phyloP scores from a whole-genome alignment of 148 eudicot genomes.

The Hydrangea macrophylla region DNA sequence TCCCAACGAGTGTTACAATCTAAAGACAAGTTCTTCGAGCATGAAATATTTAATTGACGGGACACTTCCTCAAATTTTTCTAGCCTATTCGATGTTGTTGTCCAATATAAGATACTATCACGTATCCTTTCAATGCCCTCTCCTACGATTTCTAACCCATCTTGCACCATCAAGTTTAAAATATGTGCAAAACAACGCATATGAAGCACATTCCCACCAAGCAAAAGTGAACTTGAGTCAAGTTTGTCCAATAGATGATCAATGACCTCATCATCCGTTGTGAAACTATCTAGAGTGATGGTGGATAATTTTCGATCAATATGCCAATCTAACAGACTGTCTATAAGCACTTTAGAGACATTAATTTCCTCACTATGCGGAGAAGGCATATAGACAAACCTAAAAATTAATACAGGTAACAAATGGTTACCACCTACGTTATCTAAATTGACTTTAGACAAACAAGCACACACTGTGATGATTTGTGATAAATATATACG shows the following conservation, averaged over 20 bases:
- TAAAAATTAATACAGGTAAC: neutral
- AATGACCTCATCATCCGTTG: conserved; percentile 4
- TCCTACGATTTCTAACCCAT: conserved; percentile 21
- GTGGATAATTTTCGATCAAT: conserved; percentile 7
- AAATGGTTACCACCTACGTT: neutral
- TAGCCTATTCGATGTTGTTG: conserved; percentile 15
- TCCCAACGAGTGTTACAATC: conserved; percentile 21
- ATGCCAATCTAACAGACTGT: neutral
- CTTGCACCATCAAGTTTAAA: conserved; percentile 22
- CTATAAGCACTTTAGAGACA: neutral
- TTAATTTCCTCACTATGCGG: conserved; percentile 12
- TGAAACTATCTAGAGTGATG: conserved; percentile 3
- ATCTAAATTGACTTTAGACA: neutral
- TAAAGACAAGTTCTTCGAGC: conserved; percentile 6
- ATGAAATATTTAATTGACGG: neutral
- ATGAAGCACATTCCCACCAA: conserved; percentile 7
- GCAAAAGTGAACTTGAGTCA: neutral
- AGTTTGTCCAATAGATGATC: neutral
- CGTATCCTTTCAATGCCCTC: conserved; percentile 19
- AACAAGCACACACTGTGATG: neutral
- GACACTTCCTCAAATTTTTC: conserved; percentile 23
- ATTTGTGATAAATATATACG: neutral
- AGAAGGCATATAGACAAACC: conserved; percentile 21
- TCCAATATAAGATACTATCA: conserved; percentile 23
- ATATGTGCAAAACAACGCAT: conserved; percentile 20